Evolutionary conservation across 2,329 filamentous ascomycete species (phyloP), one percentile per base, ranked within the genome.

Genomic region (Dissoconium aciculare): DNA sequence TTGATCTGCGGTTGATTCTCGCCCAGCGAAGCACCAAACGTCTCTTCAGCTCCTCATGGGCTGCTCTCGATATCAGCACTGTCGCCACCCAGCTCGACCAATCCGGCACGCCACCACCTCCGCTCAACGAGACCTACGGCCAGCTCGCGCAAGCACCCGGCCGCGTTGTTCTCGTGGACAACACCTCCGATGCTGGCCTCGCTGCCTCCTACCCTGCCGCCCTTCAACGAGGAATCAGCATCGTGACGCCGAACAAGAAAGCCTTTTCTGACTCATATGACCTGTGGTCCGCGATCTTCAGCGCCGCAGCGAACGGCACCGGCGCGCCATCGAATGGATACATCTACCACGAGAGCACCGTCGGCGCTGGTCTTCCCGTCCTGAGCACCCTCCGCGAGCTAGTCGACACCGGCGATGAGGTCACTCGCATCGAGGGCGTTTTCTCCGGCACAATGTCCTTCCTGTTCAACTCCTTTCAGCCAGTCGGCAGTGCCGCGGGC

Each of bases 161-260:
- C 37, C 81, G 79, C 52, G 74, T 78, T 26, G 66, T 98, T 26
- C 65, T 98, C 16, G 76, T 98, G 42, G 89, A 98, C 67, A 95
- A 95, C 63, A 98, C 89, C 31, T 91, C 81, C 58, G 85, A 82
- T 45, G 78, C 87, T 47, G 75, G 79, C 41, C 68, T 98, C 16
- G 89, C 87, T 28, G 71, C 80, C 38, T 61, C 71, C 16, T 98
- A 98, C 57, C 85, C 89, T 1, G 56, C 69, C 27, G 81, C 92
- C 56, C 64, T 98, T 38, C 68, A 71, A 48, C 71, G 74, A 40
- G 87, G 85, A 9, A 76, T 98, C 56, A 87, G 74, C 57, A 74
- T 98, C 46, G 82, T 95, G 15, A 98, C 89, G 1, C 85, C 89
- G 26, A 98, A 95, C 67, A 98, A 98, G 66, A 98, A 98, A 61